Evolutionary conservation across 257 asterid genomes (phyloP).

Genomic region (Scutellaria galericulata): DNA sequence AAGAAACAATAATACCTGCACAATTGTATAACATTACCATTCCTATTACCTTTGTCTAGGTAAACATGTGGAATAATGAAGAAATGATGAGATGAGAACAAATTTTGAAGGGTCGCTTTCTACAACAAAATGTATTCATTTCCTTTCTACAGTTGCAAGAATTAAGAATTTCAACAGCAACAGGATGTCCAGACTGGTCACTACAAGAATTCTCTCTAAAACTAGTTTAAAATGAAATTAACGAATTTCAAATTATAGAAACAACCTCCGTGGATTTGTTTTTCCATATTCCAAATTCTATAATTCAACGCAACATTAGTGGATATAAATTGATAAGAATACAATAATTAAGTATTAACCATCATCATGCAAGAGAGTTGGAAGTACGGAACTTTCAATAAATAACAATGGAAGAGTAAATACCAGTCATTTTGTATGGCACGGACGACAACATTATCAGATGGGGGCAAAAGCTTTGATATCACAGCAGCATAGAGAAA

Average conservation of each 20-base stretch:
- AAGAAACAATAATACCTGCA: constrained; percentile 86
- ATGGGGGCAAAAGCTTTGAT: constrained; percentile 63
- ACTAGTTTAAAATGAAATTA: not conserved
- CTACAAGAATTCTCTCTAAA: not conserved
- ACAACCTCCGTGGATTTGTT: not conserved
- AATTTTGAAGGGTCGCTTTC: not conserved
- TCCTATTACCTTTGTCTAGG: not conserved
- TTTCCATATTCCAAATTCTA: not conserved
- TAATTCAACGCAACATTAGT: not conserved
- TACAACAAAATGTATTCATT: not conserved
- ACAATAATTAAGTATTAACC: not conserved
- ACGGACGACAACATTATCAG: constrained; percentile 48
- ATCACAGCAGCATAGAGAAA: constrained; percentile 59
- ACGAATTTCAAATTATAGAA: not conserved
- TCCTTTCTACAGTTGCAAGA: not conserved
- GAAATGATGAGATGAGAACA: not conserved
- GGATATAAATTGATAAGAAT: not conserved
- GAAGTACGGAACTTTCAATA: not conserved
- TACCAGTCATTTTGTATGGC: constrained; percentile 73
- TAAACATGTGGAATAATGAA: not conserved
- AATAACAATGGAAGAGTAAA: not conserved
- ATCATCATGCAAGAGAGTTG: not conserved
- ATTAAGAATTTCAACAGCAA: not conserved
- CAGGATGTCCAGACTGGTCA: not conserved
- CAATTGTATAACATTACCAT: constrained; percentile 1